These are phyloP conservation scores for Thozetella sp. DNA, from an alignment of 495 filamentous ascomycete species.

Conservation along the genomic window DNA sequence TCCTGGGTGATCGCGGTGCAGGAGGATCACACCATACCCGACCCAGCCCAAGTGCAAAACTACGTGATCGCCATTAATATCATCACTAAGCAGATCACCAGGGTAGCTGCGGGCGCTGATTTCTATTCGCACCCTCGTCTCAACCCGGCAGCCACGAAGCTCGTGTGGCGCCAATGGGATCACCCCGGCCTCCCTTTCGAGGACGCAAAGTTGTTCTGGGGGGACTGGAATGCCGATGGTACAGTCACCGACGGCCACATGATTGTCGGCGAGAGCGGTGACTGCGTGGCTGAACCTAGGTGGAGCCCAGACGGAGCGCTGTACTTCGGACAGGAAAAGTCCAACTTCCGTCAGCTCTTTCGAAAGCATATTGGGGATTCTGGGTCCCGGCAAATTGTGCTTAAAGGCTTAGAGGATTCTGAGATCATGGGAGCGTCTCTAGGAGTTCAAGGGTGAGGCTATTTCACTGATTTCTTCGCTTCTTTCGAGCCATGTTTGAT, in stretches of 20 bases:
- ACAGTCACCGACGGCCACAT: neutral
- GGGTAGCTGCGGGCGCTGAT: constrained; percentile 38
- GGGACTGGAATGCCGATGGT: constrained; percentile 18
- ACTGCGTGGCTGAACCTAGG: constrained; percentile 2
- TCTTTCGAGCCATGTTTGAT: neutral
- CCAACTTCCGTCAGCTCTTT: neutral
- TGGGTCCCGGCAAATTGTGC: neutral
- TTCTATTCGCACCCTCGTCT: constrained; percentile 50
- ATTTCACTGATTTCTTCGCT: neutral
- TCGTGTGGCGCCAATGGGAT: constrained; percentile 51
- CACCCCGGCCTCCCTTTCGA: constrained; percentile 54
- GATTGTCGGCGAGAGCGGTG: neutral
- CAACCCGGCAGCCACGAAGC: constrained; percentile 34
- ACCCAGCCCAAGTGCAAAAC: constrained; percentile 25
- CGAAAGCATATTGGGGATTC: neutral
- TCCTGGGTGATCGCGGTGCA: constrained; percentile 39
- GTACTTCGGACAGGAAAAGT: constrained; percentile 3
- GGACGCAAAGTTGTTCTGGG: constrained; percentile 37
- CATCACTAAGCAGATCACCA: constrained; percentile 9
- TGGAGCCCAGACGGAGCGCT: neutral
- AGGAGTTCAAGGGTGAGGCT: constrained; percentile 1
- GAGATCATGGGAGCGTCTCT: constrained; percentile 1
- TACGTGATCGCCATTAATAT: constrained; percentile 31
- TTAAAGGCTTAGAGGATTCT: neutral
- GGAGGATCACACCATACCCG: constrained; percentile 35